phyloP scores from a whole-genome alignment of 129 eudicot species.

The Lactuca saligna region DNA sequence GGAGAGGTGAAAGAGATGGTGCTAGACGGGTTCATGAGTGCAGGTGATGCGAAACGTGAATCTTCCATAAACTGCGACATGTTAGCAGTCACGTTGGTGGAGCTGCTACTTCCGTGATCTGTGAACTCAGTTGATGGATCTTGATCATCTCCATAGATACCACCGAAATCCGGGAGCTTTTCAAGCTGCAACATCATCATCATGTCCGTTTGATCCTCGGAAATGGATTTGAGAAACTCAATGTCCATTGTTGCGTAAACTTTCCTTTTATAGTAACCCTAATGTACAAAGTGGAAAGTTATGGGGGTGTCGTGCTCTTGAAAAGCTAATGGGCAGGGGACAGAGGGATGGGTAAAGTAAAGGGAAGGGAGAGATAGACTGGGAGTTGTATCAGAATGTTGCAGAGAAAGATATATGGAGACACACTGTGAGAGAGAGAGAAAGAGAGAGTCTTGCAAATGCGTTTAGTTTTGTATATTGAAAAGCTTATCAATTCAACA shows the following conservation, averaged over 20 bases:
- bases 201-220: conserved; percentile 80
- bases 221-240: conserved; percentile 63
- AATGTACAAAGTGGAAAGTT: conserved; percentile 18
- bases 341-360: conserved; percentile 61
- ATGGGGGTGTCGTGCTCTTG: conserved; percentile 3
- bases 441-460: background rate
- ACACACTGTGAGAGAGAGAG: background rate
- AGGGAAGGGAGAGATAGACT: conserved; percentile 50
- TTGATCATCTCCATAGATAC: conserved; percentile 28
- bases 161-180: conserved; percentile 56
- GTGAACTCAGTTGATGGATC: conserved; percentile 38
- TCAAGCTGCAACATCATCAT: conserved; percentile 85
- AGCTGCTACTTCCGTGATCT: conserved; percentile 20
- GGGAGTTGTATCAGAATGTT: conserved; percentile 68
- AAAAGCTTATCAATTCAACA: conserved; percentile 53
- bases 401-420: conserved; percentile 31
- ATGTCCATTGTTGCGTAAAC: conserved; percentile 54
- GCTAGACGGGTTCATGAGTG: conserved; percentile 36
- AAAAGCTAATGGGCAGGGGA: conserved; percentile 38
- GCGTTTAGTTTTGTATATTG: conserved; percentile 39
- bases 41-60: conserved; percentile 12
- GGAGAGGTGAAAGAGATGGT: conserved; percentile 48
- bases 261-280: conserved; percentile 47
- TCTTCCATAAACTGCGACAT: conserved; percentile 30
- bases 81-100: background rate